Percentiles rank a stretch among this genome's conserved stretches.
Conservation (phyloP, 345 rosid species). For the Syzygium aromaticum region DNA sequence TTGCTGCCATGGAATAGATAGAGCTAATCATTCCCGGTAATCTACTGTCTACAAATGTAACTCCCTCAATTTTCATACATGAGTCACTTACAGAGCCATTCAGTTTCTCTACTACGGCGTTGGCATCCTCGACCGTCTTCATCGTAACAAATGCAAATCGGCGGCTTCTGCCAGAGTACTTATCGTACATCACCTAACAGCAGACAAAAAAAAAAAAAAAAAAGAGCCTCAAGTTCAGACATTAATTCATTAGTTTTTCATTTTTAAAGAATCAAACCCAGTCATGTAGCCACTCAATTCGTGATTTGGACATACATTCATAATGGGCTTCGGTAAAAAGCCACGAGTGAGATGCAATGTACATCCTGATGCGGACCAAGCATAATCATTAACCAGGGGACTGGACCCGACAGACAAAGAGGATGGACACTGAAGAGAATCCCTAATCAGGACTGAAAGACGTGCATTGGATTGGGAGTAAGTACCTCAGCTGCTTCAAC, state of each 20-base stretch:
- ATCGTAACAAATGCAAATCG: conserved; percentile 81
- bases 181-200: conserved; percentile 74
- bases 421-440: neutral
- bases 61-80: neutral
- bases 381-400: neutral
- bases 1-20: conserved; percentile 24
- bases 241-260: neutral
- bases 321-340: neutral
- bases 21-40: neutral
- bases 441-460: neutral
- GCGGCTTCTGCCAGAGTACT: conserved; percentile 68
- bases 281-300: neutral
- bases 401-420: neutral
- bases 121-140: conserved; percentile 83
- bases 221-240: neutral
- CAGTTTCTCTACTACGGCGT: conserved; percentile 66
- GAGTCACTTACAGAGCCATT: conserved; percentile 56
- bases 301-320: neutral
- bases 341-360: neutral
- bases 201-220: neutral
- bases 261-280: neutral
- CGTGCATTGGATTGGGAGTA: neutral
- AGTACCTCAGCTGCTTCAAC: conserved; percentile 72
- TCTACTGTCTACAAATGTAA: neutral
- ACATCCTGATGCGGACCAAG: neutral